A percentile compares a stretch with the other conserved stretches of the same genome.
phyloP scores from a whole-genome alignment of 2,329 filamentous ascomycete genomes.

The Scopulariopsis brevicaulis region DNA sequence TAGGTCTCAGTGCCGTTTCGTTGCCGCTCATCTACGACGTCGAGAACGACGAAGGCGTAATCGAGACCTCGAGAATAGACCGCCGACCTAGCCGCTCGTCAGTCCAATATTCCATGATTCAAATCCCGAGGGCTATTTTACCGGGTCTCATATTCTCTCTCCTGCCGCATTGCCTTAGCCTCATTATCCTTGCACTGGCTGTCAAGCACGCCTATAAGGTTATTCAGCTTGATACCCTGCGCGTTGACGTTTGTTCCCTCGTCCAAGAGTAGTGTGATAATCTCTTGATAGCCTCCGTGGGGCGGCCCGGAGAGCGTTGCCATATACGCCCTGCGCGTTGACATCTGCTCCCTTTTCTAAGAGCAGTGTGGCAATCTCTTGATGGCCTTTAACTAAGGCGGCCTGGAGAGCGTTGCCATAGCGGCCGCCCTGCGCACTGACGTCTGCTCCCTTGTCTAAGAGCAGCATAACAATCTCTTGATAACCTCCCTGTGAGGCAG shows the following conservation, averaged over 20 bases:
- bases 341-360: background rate
- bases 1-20: slow-evolving; percentile 6
- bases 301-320: too few relatives aligned
- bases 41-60: slow-evolving; percentile 6
- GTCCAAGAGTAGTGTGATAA: too few relatives aligned
- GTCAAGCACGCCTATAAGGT: too few relatives aligned
- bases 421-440: slow-evolving; percentile 4
- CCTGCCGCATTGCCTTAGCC: too few relatives aligned
- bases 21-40: slow-evolving; percentile 5
- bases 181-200: too few relatives aligned
- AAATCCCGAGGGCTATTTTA: too few relatives aligned
- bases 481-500: background rate
- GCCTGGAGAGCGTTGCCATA: background rate
- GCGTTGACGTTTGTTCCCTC: too few relatives aligned
- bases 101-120: too few relatives aligned
- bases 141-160: too few relatives aligned
- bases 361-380: background rate
- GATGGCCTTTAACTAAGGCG: background rate
- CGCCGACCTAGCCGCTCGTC: background rate
- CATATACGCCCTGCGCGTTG: background rate
- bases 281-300: too few relatives aligned
- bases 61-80: slow-evolving; percentile 4
- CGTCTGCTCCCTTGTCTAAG: too few relatives aligned
- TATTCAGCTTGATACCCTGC: too few relatives aligned
- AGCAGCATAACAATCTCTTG: background rate